These are phyloP conservation scores for Lipomyces japonicus DNA, from an alignment of 805 yeast species.

Conservation along the genomic window DNA sequence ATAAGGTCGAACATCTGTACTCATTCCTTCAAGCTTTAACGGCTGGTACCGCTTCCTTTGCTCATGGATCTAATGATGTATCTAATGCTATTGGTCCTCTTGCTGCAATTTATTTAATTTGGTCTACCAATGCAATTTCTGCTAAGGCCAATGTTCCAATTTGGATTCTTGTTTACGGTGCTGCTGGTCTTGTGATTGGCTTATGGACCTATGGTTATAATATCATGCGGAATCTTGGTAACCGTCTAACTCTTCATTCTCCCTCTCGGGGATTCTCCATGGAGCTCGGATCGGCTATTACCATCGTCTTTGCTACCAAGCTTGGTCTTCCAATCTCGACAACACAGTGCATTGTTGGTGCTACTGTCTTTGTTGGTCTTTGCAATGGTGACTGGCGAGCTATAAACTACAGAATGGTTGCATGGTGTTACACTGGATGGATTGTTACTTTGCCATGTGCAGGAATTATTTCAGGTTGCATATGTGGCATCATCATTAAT, in stretches of 20 bases:
- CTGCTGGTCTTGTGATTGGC: slow-evolving; percentile 63
- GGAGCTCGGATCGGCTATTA: slow-evolving; percentile 74
- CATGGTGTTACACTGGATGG: slow-evolving; percentile 72
- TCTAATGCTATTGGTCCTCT: slow-evolving; percentile 76
- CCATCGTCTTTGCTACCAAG: slow-evolving; percentile 72
- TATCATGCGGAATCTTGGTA: slow-evolving; percentile 68
- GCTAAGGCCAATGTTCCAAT: slow-evolving; percentile 58
- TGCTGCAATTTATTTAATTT: slow-evolving; percentile 58
- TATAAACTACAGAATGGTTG: slow-evolving; percentile 74
- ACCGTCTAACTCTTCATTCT: slow-evolving; percentile 68
- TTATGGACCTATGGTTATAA: slow-evolving; percentile 68
- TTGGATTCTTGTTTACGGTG: slow-evolving; percentile 69
- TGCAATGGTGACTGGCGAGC: slow-evolving; percentile 61
- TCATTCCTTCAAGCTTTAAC: slow-evolving; percentile 67
- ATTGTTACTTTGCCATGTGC: slow-evolving; percentile 68
- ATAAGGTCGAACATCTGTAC: slow-evolving; percentile 64
- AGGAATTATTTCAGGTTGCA: slow-evolving; percentile 64
- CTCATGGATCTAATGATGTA: slow-evolving; percentile 79
- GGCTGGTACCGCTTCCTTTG: slow-evolving; percentile 76
- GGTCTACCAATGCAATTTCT: slow-evolving; percentile 50
- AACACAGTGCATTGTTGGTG: slow-evolving; percentile 75
- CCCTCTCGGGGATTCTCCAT: slow-evolving; percentile 75
- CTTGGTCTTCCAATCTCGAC: slow-evolving; percentile 70
- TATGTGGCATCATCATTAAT: slow-evolving; percentile 59
- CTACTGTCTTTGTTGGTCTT: slow-evolving; percentile 70